Evolutionary conservation across 306 rosid species (phyloP).

Genomic region (Castanea sativa): DNA sequence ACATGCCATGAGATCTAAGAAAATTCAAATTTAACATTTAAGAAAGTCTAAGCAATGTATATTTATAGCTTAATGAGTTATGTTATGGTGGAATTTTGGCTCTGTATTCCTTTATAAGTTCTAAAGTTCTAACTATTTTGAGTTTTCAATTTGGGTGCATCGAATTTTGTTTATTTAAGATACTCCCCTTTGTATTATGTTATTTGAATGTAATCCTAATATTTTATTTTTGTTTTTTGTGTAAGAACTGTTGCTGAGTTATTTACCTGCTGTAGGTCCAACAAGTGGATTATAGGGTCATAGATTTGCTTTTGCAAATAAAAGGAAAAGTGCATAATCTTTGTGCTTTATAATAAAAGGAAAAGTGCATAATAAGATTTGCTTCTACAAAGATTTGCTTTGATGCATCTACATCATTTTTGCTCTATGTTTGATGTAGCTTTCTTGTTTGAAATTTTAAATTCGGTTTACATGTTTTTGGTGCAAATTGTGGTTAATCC

Average conservation of each 20-base stretch:
- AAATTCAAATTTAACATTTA: background rate
- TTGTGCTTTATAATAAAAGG: conserved; percentile 6
- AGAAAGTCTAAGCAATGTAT: background rate
- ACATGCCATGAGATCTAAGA: background rate
- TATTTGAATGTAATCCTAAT: background rate
- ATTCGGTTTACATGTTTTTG: too few species aligned
- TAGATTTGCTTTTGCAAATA: conserved; percentile 57
- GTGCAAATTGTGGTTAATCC: too few species aligned
- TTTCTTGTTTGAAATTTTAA: too few species aligned
- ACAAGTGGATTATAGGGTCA: conserved; percentile 67
- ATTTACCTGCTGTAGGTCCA: conserved; percentile 45
- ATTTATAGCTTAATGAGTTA: background rate
- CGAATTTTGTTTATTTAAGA: too few species aligned
- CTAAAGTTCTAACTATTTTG: background rate
- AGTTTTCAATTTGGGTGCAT: background rate
- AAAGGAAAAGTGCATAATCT: conserved; percentile 55
- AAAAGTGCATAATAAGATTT: too few species aligned
- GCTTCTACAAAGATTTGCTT: too few species aligned
- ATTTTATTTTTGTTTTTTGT: background rate
- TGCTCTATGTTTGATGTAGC: too few species aligned
- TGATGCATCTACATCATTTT: too few species aligned
- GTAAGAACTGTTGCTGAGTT: background rate
- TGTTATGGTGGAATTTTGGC: background rate
- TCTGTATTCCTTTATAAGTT: background rate
- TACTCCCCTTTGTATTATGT: background rate